Conservation (phyloP, 1,139 yeast species). For the Magnusiomyces tetraspermus region DNA sequence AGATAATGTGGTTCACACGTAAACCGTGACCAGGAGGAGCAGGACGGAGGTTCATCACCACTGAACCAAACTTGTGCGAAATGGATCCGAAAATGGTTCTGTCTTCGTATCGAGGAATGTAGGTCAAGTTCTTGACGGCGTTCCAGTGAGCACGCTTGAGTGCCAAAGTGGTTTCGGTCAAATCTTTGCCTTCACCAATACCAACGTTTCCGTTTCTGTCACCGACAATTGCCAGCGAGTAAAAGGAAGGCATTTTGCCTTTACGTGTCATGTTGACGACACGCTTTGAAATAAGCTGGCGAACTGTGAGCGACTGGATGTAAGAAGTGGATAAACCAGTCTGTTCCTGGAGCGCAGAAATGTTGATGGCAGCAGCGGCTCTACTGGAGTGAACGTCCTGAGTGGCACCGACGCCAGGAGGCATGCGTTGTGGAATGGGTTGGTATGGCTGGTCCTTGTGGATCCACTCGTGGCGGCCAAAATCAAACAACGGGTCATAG, state of each 20-base stretch:
- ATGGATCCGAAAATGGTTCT: slow-evolving; percentile 86
- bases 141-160: slow-evolving; percentile 85
- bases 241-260: slow-evolving; percentile 83
- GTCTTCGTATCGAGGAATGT: slow-evolving; percentile 79
- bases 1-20: slow-evolving; percentile 82
- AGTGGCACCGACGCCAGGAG: slow-evolving; percentile 34
- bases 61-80: slow-evolving; percentile 79
- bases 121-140: slow-evolving; percentile 76
- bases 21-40: slow-evolving; percentile 94
- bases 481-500: slow-evolving; percentile 51
- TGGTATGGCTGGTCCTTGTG: slow-evolving; percentile 38
- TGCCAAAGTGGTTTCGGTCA: slow-evolving; percentile 70
- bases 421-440: slow-evolving; percentile 36
- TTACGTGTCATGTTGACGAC: slow-evolving; percentile 90
- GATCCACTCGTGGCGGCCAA: slow-evolving; percentile 38
- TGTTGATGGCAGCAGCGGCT: slow-evolving; percentile 39
- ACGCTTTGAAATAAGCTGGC: slow-evolving; percentile 44
- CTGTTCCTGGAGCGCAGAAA: slow-evolving; percentile 35
- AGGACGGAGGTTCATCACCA: slow-evolving; percentile 67
- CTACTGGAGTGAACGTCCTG: slow-evolving; percentile 27
- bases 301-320: slow-evolving; percentile 53
- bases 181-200: slow-evolving; percentile 88
- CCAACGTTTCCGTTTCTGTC: slow-evolving; percentile 92
- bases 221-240: slow-evolving; percentile 84
- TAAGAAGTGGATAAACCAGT: slow-evolving; percentile 68